These are phyloP conservation scores for Leishmania major DNA, from an alignment of 208 protist species.

Conservation along the genomic window DNA sequence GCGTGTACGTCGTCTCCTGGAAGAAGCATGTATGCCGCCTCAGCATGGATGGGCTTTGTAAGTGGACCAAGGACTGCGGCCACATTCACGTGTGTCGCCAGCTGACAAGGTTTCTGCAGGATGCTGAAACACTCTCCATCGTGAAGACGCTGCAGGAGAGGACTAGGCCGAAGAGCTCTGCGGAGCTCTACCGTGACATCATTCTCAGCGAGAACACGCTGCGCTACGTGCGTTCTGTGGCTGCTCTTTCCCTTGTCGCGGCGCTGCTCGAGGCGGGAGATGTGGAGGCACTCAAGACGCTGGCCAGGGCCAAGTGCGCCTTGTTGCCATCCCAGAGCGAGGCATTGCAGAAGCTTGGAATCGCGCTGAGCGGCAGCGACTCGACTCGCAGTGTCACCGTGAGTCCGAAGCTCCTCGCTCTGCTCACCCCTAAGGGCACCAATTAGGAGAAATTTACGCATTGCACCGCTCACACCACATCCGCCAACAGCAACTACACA, in stretches of 20 bases:
- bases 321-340: conserved; percentile 16
- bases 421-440: conserved; percentile 10
- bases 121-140: conserved; percentile 30
- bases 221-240: conserved; percentile 33
- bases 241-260: conserved; percentile 33
- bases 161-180: conserved; percentile 12
- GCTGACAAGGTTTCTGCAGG: conserved; percentile 34
- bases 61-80: conserved; percentile 71
- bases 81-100: conserved; percentile 59
- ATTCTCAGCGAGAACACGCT: conserved; percentile 33
- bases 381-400: conserved; percentile 6
- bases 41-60: conserved; percentile 51
- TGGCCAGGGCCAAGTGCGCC: conserved; percentile 28
- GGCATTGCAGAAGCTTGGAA: conserved; percentile 12
- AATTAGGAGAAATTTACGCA: conserved; percentile 3
- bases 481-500: conserved; percentile 10
- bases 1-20: conserved; percentile 41
- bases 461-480: background rate
- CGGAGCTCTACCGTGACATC: conserved; percentile 34
- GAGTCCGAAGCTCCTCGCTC: conserved; percentile 20
- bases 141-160: conserved; percentile 34
- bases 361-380: conserved; percentile 9
- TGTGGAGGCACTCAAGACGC: conserved; percentile 30
- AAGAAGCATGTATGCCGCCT: conserved; percentile 49
- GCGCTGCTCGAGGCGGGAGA: conserved; percentile 32